phyloP scores from a whole-genome alignment of 441 rosid species.

The Bocquillonia castaneifolia region DNA sequence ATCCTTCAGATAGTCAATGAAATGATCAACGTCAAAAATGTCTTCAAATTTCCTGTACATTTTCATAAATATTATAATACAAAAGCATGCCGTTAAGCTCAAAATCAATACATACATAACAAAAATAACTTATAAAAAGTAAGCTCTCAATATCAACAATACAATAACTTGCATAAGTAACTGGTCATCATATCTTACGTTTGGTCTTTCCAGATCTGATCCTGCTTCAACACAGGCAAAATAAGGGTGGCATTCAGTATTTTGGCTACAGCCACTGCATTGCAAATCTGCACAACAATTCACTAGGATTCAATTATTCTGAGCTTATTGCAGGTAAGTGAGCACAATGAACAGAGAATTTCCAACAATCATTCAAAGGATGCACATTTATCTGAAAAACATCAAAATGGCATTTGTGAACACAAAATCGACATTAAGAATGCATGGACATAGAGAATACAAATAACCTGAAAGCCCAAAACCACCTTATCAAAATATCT shows the following conservation, averaged over 20 bases:
- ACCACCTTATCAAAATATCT: slow-evolving; percentile 1
- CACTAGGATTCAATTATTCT: slow-evolving; percentile 2
- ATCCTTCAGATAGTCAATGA: slow-evolving; percentile 89
- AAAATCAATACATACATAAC: slow-evolving; percentile 1
- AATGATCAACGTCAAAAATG: slow-evolving; percentile 92
- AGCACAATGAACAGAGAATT: slow-evolving; percentile 17
- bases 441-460: not conserved
- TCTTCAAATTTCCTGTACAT: slow-evolving; percentile 86
- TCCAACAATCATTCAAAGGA: not conserved
- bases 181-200: slow-evolving; percentile 49
- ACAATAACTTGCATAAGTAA: not conserved
- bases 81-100: slow-evolving; percentile 4
- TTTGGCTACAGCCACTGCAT: slow-evolving; percentile 98
- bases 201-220: slow-evolving; percentile 98
- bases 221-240: slow-evolving; percentile 95
- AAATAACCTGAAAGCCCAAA: not conserved
- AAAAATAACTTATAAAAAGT: not conserved
- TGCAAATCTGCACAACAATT: slow-evolving; percentile 70
- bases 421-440: not conserved
- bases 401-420: not conserved
- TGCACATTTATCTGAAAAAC: not conserved
- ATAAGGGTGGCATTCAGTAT: slow-evolving; percentile 97
- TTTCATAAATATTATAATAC: slow-evolving; percentile 5
- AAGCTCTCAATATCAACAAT: not conserved
- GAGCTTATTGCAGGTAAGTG: slow-evolving; percentile 15